Percentiles rank a stretch among this genome's conserved stretches.
These are phyloP conservation scores for Euphorbia lathyris DNA, from an alignment of 345 rosid species.

Conservation along the genomic window DNA sequence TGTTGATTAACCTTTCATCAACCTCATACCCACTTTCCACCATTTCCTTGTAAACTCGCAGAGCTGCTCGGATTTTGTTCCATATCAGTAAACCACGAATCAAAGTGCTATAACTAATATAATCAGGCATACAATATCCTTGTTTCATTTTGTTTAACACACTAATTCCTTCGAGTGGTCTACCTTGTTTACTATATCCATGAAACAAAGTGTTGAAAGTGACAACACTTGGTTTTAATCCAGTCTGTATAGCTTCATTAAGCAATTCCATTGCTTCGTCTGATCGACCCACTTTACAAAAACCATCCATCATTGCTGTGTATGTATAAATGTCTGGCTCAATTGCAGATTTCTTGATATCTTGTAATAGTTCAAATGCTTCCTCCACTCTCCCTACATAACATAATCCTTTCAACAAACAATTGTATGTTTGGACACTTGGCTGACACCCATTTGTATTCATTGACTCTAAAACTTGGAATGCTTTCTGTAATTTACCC, in stretches of 20 bases:
- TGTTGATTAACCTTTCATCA: constrained; percentile 39
- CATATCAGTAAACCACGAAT: constrained; percentile 53
- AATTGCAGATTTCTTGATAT: constrained; percentile 29
- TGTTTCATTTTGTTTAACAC: constrained; percentile 53
- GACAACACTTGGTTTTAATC: constrained; percentile 45
- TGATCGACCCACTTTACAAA: constrained; percentile 69
- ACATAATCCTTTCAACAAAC: constrained; percentile 63
- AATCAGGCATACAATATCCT: constrained; percentile 46
- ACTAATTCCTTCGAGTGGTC: constrained; percentile 41
- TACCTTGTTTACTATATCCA: constrained; percentile 59
- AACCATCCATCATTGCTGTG: constrained; percentile 63
- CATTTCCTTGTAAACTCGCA: constrained; percentile 44
- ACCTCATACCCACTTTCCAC: constrained; percentile 35
- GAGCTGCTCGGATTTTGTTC: constrained; percentile 38
- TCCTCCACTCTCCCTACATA: constrained; percentile 70
- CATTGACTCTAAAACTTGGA: constrained; percentile 44
- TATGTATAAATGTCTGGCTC: constrained; percentile 57
- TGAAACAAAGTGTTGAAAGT: constrained; percentile 55
- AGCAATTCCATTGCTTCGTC: constrained; percentile 63
- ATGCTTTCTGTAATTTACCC: constrained; percentile 49
- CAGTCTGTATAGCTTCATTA: constrained; percentile 41
- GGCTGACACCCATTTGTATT: constrained; percentile 33
- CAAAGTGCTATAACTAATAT: constrained; percentile 47
- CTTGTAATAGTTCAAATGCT: constrained; percentile 42
- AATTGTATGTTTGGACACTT: constrained; percentile 50